phyloP scores from a whole-genome alignment of 2,329 filamentous ascomycete genomes.

The Aspergillus texensis region DNA sequence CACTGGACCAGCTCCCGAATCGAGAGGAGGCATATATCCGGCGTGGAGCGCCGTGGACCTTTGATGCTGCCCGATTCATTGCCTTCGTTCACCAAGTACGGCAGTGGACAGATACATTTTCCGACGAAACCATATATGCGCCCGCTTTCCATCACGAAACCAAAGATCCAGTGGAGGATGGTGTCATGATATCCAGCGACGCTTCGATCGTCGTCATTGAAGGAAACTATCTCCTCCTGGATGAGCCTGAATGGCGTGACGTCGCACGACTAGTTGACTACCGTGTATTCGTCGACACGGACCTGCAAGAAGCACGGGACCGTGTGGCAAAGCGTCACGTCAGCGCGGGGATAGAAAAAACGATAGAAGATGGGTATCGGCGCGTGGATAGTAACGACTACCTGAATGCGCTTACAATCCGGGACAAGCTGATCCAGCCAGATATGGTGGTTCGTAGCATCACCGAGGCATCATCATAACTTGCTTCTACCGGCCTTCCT shows the following conservation, averaged over 20 bases:
- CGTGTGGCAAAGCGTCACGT: conserved; percentile 46
- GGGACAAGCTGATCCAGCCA: conserved; percentile 27
- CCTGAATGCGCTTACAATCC: conserved; percentile 36
- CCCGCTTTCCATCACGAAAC: conserved; percentile 40
- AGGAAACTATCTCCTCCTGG: conserved; percentile 31
- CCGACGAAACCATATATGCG: conserved; percentile 25
- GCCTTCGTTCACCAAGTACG: conserved; percentile 30
- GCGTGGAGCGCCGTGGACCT: conserved; percentile 44
- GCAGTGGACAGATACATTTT: conserved; percentile 26
- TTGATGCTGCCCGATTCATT: conserved; percentile 34
- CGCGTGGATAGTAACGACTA: conserved; percentile 45
- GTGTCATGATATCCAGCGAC: conserved; percentile 28
- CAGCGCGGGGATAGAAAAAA: conserved; percentile 44
- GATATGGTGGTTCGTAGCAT: conserved; percentile 33
- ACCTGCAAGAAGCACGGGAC: conserved; percentile 37
- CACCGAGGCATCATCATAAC: background rate
- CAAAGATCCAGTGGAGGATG: conserved; percentile 37
- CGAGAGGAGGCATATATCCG: conserved; percentile 36
- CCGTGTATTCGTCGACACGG: conserved; percentile 46
- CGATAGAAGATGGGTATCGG: conserved; percentile 36
- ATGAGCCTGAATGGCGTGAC: conserved; percentile 24
- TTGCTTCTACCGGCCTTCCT: background rate
- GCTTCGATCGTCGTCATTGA: conserved; percentile 27
- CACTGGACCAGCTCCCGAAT: conserved; percentile 36
- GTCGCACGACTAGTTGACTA: conserved; percentile 43